Conservation (phyloP, 108 stramenopile genomes). For the Parmales sp. region DNA sequence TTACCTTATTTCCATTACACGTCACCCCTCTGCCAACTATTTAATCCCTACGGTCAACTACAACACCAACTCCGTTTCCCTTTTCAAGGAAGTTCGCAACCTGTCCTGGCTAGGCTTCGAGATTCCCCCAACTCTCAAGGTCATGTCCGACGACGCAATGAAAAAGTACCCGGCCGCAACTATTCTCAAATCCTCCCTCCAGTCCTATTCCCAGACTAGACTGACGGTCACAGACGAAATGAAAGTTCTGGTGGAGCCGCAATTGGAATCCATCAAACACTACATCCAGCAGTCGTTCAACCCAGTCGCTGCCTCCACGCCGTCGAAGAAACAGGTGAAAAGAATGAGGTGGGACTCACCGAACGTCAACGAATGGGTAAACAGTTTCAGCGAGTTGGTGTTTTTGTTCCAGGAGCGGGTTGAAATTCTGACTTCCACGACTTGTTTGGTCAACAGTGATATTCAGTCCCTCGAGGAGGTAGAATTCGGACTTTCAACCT, state of each 20-base stretch:
- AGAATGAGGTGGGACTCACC: slow-evolving; percentile 66
- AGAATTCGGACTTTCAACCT: slow-evolving; percentile 49
- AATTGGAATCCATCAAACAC: slow-evolving; percentile 59
- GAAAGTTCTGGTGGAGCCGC: slow-evolving; percentile 56
- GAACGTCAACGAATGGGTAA: slow-evolving; percentile 70
- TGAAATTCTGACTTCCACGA: slow-evolving; percentile 57
- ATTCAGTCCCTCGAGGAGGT: slow-evolving; percentile 39
- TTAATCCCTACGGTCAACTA: slow-evolving; percentile 80
- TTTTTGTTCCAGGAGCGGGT: slow-evolving; percentile 68
- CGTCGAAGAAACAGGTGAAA: slow-evolving; percentile 13
- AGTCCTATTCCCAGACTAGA: slow-evolving; percentile 65
- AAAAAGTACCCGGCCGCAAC: slow-evolving; percentile 42
- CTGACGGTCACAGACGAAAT: slow-evolving; percentile 53
- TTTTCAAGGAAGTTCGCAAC: slow-evolving; percentile 89
- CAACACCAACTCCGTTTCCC: slow-evolving; percentile 74
- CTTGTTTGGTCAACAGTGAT: slow-evolving; percentile 52
- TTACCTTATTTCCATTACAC: slow-evolving; percentile 47
- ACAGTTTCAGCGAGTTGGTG: slow-evolving; percentile 69
- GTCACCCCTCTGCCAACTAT: slow-evolving; percentile 19
- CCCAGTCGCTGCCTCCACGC: slow-evolving; percentile 43
- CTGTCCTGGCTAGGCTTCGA: slow-evolving; percentile 88
- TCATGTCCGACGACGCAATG: slow-evolving; percentile 27
- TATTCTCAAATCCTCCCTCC: slow-evolving; percentile 77
- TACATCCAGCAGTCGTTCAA: slow-evolving; percentile 66
- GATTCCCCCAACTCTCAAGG: slow-evolving; percentile 34